Percentiles rank a stretch among this genome's conserved stretches.
Conservation (phyloP, 1,284 basidiomycete species). For the Sanghuangporus baumii region DNA sequence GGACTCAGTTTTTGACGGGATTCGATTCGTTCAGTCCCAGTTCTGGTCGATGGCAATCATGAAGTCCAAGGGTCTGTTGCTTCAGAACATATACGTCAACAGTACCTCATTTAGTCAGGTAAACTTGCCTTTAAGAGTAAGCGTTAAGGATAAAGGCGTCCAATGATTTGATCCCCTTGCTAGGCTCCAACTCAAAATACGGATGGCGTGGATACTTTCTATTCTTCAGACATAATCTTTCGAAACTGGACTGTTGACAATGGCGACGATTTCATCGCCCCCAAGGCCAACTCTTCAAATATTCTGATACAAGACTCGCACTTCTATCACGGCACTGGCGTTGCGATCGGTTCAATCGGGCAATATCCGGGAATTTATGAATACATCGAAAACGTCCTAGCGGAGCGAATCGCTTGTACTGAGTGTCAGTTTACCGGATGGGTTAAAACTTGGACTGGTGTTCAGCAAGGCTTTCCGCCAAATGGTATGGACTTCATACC, state of each 20-base stretch:
- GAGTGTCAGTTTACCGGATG: conserved; percentile 25
- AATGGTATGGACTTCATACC: conserved; percentile 23
- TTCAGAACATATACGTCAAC: conserved; percentile 31
- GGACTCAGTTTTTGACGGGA: conserved; percentile 25
- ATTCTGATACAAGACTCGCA: conserved; percentile 30
- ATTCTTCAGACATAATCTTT: conserved; percentile 30
- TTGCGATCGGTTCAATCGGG: conserved; percentile 29
- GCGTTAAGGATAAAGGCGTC: neutral
- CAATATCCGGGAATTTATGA: conserved; percentile 27
- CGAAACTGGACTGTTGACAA: conserved; percentile 28
- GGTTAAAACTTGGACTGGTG: conserved; percentile 29
- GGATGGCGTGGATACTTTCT: conserved; percentile 31
- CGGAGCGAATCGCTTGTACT: conserved; percentile 22
- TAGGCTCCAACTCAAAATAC: conserved; percentile 29
- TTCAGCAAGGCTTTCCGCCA: conserved; percentile 28
- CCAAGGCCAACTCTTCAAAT: conserved; percentile 33
- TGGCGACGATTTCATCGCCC: conserved; percentile 29
- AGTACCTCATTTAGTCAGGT: conserved; percentile 26
- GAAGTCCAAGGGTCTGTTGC: conserved; percentile 26
- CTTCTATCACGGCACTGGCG: conserved; percentile 29
- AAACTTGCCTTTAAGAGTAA: conserved; percentile 17
- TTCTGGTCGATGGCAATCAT: conserved; percentile 34
- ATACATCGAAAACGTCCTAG: conserved; percentile 30
- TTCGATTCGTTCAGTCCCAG: conserved; percentile 32
- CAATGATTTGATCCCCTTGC: neutral